phyloP scores from a whole-genome alignment of 371 early-diverging fungal species.

The Rhizomucor pusillus region DNA sequence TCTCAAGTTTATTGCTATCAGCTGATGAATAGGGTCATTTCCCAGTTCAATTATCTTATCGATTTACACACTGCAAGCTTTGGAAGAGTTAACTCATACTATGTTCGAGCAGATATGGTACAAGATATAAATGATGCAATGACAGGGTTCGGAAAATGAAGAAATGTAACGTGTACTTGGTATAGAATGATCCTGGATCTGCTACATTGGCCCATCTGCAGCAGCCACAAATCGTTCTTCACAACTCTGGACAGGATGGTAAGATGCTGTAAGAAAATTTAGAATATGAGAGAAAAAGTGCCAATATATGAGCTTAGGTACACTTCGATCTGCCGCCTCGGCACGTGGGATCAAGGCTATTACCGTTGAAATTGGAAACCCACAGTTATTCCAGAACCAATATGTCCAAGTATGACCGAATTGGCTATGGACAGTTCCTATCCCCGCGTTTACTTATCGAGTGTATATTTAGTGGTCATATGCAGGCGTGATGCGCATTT shows the following conservation, averaged over 20 bases:
- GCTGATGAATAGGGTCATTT: constrained; percentile 76
- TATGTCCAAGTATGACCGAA: constrained; percentile 62
- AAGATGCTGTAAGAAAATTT: neutral
- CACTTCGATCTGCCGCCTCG: constrained; percentile 82
- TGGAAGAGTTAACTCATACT: constrained; percentile 84
- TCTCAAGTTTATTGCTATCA: constrained; percentile 83
- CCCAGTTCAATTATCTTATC: constrained; percentile 78
- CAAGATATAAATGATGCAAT: neutral
- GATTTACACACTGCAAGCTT: constrained; percentile 89
- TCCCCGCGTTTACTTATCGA: too few species aligned
- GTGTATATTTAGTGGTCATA: constrained; percentile 25
- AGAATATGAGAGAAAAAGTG: neutral
- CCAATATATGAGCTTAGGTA: constrained; percentile 46
- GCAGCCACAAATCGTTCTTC: constrained; percentile 76
- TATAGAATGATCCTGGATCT: constrained; percentile 63
- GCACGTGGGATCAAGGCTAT: constrained; percentile 80
- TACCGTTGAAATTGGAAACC: constrained; percentile 86
- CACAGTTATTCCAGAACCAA: constrained; percentile 71
- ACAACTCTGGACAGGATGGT: constrained; percentile 44
- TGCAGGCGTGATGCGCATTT: constrained; percentile 37
- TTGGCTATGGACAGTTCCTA: constrained; percentile 4
- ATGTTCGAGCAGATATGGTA: constrained; percentile 84
- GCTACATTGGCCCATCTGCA: constrained; percentile 81
- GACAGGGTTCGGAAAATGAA: neutral
- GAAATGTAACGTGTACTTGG: neutral